Base-by-base conservation (phyloP, 2,329 filamentous ascomycete genomes). In the Penicillium olsonii region DNA sequence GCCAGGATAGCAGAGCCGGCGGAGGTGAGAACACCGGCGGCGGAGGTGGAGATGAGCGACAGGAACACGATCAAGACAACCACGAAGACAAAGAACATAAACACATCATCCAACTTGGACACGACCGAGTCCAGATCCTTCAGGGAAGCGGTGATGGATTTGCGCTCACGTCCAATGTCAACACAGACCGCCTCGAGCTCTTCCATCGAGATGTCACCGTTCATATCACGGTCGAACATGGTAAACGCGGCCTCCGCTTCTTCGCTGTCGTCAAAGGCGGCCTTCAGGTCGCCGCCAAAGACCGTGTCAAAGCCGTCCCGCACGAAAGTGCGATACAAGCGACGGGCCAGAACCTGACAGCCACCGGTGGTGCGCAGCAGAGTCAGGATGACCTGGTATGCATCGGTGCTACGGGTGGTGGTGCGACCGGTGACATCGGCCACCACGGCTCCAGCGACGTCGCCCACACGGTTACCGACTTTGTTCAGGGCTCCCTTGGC, bases 91-190 rank as follows among this genome's bases (percentile, higher is more conserved):
- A 96, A 84, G 73, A 95, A 90, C 67, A 95, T 80, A 64, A 97
- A 90, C 9, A 96, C 88, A 59, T 88, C 82, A 69, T 96, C 90
- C 2, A 97, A 83, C 71, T 95, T 95, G 56, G 85, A 82, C 40
- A 96, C 91, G 14, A 97, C 92, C 0, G 90, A 95, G 70, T 97
- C 92, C 11, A 97, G 77, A 73, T 97, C 92, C 72, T 96, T 96
- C 51, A 97, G 78, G 0, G 92, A 96, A 1, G 92, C 92, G 0
- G 91, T 92, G 60, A 97, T 96, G 7, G 91, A 90, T 70, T 96
- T 97, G 66, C 92, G 88, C 75, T 97, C 92, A 14, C 92, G 84
- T 29, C 92, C 91, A 57, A 96, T 94, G 66, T 97, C 92, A 43
- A 95, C 92, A 71, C 90, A 95, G 19, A 95, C 91, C 18, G 89